A percentile compares a stretch with the other conserved stretches of the same genome.
phyloP scores from a whole-genome alignment of 2,329 filamentous ascomycete species.

The Periconia macrospinosa region DNA sequence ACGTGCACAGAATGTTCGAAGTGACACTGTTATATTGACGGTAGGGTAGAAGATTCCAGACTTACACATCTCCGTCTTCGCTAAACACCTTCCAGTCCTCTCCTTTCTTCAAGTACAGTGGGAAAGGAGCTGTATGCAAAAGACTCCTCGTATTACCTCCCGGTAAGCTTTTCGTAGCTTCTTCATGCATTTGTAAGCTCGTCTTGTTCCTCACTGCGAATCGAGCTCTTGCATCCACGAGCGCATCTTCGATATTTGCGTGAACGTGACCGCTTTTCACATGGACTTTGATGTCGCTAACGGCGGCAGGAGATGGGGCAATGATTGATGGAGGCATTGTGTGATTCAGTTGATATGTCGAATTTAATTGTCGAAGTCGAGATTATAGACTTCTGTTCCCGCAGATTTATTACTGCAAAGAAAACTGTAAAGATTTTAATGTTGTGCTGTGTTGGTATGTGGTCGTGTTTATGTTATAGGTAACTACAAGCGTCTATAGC shows the following conservation, averaged over 20 bases:
- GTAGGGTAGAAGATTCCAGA: neutral
- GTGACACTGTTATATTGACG: too few species aligned
- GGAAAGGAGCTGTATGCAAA: slow-evolving; percentile 42
- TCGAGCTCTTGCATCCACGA: slow-evolving; percentile 21
- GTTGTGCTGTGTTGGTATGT: too few species aligned
- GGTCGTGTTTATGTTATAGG: too few species aligned
- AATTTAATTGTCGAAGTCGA: too few species aligned
- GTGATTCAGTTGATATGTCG: neutral
- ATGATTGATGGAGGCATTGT: slow-evolving; percentile 15
- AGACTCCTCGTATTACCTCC: slow-evolving; percentile 45
- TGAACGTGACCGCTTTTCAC: slow-evolving; percentile 12
- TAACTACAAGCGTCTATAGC: too few species aligned
- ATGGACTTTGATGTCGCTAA: slow-evolving; percentile 11
- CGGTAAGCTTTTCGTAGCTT: slow-evolving; percentile 34
- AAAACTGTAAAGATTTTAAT: too few species aligned
- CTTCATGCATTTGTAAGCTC: slow-evolving; percentile 30
- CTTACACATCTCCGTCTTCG: slow-evolving; percentile 33
- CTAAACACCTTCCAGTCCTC: slow-evolving; percentile 26
- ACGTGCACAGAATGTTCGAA: too few species aligned
- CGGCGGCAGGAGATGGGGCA: neutral
- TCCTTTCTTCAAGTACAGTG: slow-evolving; percentile 35
- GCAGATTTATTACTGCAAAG: too few species aligned
- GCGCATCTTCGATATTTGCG: slow-evolving; percentile 11
- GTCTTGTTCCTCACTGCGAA: slow-evolving; percentile 20
- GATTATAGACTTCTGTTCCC: too few species aligned